These are phyloP conservation scores for Antitrichia curtipendula DNA, from an alignment of 225 moss, liverwort and hornwort species.

Conservation along the genomic window DNA sequence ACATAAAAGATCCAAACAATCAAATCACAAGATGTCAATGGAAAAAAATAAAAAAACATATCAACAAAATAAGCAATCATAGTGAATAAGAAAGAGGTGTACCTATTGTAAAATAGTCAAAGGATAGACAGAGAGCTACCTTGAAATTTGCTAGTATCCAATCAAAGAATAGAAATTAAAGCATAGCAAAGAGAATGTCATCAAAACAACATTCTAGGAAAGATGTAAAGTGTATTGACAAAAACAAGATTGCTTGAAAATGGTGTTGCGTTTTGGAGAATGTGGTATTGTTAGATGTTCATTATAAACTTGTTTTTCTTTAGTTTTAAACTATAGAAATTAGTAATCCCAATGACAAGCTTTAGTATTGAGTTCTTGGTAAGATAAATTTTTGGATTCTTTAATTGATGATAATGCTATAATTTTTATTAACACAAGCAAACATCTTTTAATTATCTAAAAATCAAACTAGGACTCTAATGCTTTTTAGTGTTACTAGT, in stretches of 20 bases:
- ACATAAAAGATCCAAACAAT: neutral
- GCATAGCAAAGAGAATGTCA: too few species aligned
- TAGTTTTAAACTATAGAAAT: neutral
- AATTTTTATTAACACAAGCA: neutral
- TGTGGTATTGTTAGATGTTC: neutral
- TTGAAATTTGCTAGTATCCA: too few species aligned
- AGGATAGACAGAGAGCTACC: too few species aligned
- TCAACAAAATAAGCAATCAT: neutral
- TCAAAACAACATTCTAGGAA: too few species aligned
- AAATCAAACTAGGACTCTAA: too few species aligned
- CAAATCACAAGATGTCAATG: neutral
- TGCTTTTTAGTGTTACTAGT: too few species aligned
- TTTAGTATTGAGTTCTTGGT: neutral
- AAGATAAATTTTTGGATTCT: neutral
- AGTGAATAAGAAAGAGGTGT: too few species aligned
- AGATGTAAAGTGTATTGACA: too few species aligned
- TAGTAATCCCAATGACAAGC: neutral
- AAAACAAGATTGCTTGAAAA: neutral
- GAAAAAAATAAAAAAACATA: too few species aligned
- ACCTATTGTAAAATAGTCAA: too few species aligned
- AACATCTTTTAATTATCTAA: neutral
- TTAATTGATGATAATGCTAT: neutral
- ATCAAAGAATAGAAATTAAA: too few species aligned
- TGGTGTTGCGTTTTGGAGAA: accelerated
- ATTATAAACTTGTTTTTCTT: neutral